Percentiles rank a stretch among this genome's conserved stretches.
phyloP scores from a whole-genome alignment of 257 asterid genomes.

The Orobanche coerulescens region DNA sequence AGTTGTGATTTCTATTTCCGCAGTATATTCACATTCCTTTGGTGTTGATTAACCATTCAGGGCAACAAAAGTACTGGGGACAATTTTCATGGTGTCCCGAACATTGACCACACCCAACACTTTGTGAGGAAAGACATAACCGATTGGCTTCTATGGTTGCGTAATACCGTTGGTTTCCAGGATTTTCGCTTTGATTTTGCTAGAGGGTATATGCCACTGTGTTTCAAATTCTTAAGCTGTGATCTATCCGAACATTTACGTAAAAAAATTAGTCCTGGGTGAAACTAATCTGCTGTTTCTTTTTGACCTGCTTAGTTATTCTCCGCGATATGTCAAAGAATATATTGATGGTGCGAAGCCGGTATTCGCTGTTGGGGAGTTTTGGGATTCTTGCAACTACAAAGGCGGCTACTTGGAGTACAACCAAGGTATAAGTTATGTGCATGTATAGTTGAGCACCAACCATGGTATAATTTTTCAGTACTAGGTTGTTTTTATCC shows the following conservation, averaged over 20 bases:
- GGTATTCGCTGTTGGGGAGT: slow-evolving; percentile 81
- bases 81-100: slow-evolving; percentile 84
- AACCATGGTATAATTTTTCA: neutral
- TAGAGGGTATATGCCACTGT: slow-evolving; percentile 56
- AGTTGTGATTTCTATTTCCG: slow-evolving; percentile 3
- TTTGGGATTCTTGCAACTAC: slow-evolving; percentile 95
- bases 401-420: slow-evolving; percentile 64
- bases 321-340: slow-evolving; percentile 79
- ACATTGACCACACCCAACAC: slow-evolving; percentile 76
- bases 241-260: neutral
- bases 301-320: slow-evolving; percentile 40
- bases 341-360: slow-evolving; percentile 71
- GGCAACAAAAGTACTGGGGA: slow-evolving; percentile 88
- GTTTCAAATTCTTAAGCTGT: neutral
- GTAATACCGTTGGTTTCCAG: slow-evolving; percentile 68
- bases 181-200: slow-evolving; percentile 97
- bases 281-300: slow-evolving; percentile 9
- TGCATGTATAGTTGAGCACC: neutral
- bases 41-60: slow-evolving; percentile 32
- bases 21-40: slow-evolving; percentile 10
- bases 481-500: neutral
- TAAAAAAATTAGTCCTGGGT: neutral
- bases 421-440: slow-evolving; percentile 61
- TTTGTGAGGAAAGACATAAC: slow-evolving; percentile 77
- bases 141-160: slow-evolving; percentile 79